These are phyloP conservation scores for Chaetomiaceae sp. DNA, from an alignment of 2,329 filamentous ascomycete species.

Conservation along the genomic window DNA sequence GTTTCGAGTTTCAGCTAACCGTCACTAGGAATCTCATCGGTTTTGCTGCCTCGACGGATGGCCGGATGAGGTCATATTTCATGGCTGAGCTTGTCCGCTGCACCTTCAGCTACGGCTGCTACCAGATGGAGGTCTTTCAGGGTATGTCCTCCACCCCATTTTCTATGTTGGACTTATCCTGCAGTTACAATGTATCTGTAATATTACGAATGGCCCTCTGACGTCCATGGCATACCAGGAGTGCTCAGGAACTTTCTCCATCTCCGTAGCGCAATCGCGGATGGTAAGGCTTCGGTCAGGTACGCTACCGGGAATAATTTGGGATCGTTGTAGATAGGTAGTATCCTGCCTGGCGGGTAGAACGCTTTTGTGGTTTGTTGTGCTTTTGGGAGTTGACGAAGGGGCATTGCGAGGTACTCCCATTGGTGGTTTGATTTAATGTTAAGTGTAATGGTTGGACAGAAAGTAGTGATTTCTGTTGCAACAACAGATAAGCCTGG, in stretches of 20 bases:
- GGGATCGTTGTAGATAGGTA: too few species aligned
- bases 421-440: too few species aligned
- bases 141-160: not conserved
- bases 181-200: not conserved
- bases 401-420: too few species aligned
- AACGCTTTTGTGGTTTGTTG: too few species aligned
- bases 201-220: not conserved
- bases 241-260: constrained; percentile 2
- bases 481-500: too few species aligned
- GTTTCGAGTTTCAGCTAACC: not conserved
- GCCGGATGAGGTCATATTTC: not conserved
- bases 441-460: too few species aligned
- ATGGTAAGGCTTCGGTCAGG: not conserved
- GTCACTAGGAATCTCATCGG: not conserved
- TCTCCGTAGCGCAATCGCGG: not conserved
- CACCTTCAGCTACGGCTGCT: constrained; percentile 3
- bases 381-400: too few species aligned
- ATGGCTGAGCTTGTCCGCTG: constrained; percentile 1
- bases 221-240: not conserved
- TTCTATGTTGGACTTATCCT: too few species aligned
- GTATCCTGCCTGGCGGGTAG: too few species aligned
- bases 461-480: too few species aligned
- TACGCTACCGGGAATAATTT: not conserved
- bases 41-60: not conserved
- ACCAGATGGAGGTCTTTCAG: constrained; percentile 7